A percentile compares a stretch with the other conserved stretches of the same genome.
Conservation (phyloP, 805 yeast species). For the Barnettozyma populi region DNA sequence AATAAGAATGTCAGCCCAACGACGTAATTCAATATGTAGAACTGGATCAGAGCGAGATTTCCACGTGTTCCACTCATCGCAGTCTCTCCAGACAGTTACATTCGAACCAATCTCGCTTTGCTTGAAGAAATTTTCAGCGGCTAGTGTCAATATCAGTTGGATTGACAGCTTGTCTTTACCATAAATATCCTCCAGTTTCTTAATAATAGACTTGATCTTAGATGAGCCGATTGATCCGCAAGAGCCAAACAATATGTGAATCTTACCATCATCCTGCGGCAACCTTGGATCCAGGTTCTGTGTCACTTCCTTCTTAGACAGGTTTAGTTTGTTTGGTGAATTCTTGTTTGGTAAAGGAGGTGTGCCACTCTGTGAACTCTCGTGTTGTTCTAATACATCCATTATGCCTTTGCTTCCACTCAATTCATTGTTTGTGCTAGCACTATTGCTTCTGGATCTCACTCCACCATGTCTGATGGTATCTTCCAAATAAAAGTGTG, state of each 20-base stretch:
- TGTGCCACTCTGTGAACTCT: not conserved
- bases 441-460: constrained; percentile 28
- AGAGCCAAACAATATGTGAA: constrained; percentile 80
- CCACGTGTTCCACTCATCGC: constrained; percentile 94
- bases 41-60: constrained; percentile 82
- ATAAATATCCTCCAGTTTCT: constrained; percentile 74
- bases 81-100: constrained; percentile 86
- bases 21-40: constrained; percentile 85
- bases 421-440: constrained; percentile 17
- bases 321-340: constrained; percentile 8
- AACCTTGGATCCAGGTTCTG: constrained; percentile 56
- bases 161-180: constrained; percentile 71
- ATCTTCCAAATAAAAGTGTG: constrained; percentile 72
- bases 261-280: constrained; percentile 80
- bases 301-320: constrained; percentile 34
- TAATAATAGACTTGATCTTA: constrained; percentile 72
- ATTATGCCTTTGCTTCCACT: constrained; percentile 10
- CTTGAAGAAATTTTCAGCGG: constrained; percentile 75
- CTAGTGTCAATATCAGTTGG: constrained; percentile 78
- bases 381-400: constrained; percentile 8
- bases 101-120: constrained; percentile 49
- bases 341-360: not conserved
- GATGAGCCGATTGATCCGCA: constrained; percentile 86
- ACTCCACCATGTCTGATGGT: constrained; percentile 46
- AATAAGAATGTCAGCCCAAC: constrained; percentile 93